Evolutionary conservation across 352 stramenopile species (phyloP).

Genomic region (Globisporangium iwayamae): DNA sequence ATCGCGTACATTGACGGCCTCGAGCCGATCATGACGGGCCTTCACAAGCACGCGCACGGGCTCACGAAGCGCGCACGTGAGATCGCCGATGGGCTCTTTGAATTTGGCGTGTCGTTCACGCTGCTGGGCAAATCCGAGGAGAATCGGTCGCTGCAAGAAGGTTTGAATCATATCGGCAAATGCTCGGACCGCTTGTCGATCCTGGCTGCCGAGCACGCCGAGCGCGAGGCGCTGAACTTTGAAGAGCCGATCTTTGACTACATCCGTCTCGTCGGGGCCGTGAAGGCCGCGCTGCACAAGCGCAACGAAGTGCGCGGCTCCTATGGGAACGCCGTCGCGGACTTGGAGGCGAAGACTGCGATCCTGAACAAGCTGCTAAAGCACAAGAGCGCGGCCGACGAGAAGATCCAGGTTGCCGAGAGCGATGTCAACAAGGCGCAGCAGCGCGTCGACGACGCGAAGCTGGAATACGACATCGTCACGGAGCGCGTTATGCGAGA

Average conservation of each 20-base stretch:
- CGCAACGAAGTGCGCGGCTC: conserved; percentile 90
- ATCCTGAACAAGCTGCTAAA: conserved; percentile 64
- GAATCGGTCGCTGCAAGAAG: conserved; percentile 89
- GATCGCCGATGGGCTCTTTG: conserved; percentile 95
- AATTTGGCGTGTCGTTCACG: conserved; percentile 96
- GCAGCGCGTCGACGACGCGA: conserved; percentile 83
- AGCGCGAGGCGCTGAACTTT: conserved; percentile 91
- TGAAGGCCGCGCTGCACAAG: conserved; percentile 92
- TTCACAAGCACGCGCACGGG: conserved; percentile 92
- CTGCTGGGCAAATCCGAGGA: conserved; percentile 93
- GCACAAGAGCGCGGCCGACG: conserved; percentile 57
- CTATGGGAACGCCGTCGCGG: conserved; percentile 82
- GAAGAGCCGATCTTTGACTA: conserved; percentile 96
- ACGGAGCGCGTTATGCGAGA: conserved; percentile 94
- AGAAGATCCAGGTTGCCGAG: conserved; percentile 89
- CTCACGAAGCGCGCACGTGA: conserved; percentile 93
- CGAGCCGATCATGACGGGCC: conserved; percentile 93
- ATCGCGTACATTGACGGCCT: conserved; percentile 95
- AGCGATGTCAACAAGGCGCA: conserved; percentile 76
- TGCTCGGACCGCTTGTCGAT: conserved; percentile 91
- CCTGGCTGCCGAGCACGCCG: conserved; percentile 90
- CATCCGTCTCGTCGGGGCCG: conserved; percentile 93
- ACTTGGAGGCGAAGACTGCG: conserved; percentile 84
- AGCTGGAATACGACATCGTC: conserved; percentile 93
- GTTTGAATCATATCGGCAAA: conserved; percentile 89